Conservation (phyloP, 345 rosid species). For the Chamaenerion angustifolium region DNA sequence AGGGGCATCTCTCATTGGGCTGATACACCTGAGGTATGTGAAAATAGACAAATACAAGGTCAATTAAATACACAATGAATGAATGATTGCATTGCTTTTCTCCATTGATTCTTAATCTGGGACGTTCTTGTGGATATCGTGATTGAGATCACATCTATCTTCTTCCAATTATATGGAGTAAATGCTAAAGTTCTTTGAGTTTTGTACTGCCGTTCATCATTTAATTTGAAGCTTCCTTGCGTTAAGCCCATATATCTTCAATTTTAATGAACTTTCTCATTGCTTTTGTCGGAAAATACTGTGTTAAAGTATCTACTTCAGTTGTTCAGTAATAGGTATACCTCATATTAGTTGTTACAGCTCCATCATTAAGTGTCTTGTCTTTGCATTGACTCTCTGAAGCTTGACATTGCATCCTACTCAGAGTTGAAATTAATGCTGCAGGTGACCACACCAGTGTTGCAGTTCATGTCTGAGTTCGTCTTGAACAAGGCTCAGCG, state of each 20-base stretch:
- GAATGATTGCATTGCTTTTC: not conserved
- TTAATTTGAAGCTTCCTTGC: no score
- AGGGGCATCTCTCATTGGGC: constrained; percentile 89
- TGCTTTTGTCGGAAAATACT: no score
- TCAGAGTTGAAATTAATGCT: constrained; percentile 12
- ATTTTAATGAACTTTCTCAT: no score
- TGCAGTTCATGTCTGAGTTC: constrained; percentile 97
- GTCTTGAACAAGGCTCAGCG: constrained; percentile 95
- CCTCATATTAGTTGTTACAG: not conserved
- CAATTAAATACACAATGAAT: not conserved
- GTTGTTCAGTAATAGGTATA: no score
- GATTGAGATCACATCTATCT: no score
- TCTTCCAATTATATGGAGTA: no score
- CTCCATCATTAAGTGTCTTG: not conserved
- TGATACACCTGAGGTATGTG: constrained; percentile 89
- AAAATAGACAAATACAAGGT: not conserved
- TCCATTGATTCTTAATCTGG: no score
- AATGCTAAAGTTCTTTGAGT: no score
- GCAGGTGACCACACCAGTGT: constrained; percentile 89
- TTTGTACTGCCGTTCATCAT: no score
- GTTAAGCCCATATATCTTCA: no score
- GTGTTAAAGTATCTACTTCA: no score
- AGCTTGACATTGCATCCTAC: not conserved
- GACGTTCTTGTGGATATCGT: no score
- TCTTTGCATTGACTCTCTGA: not conserved